Percentiles rank a stretch among this genome's conserved stretches.
These are phyloP conservation scores for Daldinia caldariorum DNA, from an alignment of 495 filamentous ascomycete species.

Conservation along the genomic window DNA sequence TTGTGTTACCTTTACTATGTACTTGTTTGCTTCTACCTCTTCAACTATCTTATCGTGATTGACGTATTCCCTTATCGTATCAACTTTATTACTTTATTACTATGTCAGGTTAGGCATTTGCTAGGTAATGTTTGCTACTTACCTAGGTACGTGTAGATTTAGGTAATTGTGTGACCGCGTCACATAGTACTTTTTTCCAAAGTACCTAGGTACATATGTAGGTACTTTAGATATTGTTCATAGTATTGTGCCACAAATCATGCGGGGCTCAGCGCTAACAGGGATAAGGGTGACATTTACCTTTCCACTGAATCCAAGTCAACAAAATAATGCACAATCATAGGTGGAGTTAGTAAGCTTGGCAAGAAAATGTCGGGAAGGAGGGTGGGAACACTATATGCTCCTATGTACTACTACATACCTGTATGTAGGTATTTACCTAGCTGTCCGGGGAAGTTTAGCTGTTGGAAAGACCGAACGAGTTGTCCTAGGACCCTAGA, in stretches of 20 bases:
- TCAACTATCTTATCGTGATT: constrained; percentile 20
- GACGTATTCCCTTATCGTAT: constrained; percentile 11
- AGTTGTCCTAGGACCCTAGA: constrained; percentile 26
- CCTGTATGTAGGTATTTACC: neutral
- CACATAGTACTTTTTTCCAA: neutral
- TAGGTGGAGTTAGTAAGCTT: constrained; percentile 29
- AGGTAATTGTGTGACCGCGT: too few species aligned
- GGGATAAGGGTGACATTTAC: constrained; percentile 1
- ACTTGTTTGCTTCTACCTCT: constrained; percentile 3
- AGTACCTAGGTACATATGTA: constrained; percentile 4
- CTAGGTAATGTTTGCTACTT: too few species aligned
- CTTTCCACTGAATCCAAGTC: neutral
- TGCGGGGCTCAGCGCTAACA: constrained; percentile 12
- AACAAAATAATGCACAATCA: constrained; percentile 29
- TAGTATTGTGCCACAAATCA: constrained; percentile 1
- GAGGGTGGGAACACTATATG: neutral
- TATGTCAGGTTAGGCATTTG: too few species aligned
- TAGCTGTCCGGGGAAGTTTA: constrained; percentile 18
- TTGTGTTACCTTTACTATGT: neutral
- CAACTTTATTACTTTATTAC: neutral
- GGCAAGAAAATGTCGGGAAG: constrained; percentile 29
- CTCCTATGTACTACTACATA: neutral
- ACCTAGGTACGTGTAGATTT: too few species aligned
- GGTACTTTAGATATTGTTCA: neutral
- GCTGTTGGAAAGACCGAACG: constrained; percentile 30